phyloP scores from a whole-genome alignment of 2,329 filamentous ascomycete genomes.

The Talaromyces sp. region DNA sequence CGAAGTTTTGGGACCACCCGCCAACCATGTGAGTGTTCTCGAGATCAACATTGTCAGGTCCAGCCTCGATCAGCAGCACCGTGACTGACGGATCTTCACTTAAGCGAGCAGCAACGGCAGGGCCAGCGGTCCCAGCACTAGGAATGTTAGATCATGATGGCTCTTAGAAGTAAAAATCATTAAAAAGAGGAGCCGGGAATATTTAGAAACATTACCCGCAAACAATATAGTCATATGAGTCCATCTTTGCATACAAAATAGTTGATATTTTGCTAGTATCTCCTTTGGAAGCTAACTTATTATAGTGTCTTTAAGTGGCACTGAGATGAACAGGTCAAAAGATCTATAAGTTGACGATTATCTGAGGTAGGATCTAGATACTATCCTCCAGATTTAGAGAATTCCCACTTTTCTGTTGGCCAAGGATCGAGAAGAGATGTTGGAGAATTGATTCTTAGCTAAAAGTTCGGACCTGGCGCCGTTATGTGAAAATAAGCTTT shows the following conservation, averaged over 20 bases:
- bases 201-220: not conserved
- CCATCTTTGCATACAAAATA: not conserved
- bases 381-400: not conserved
- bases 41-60: conserved; percentile 40
- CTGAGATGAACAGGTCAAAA: not conserved
- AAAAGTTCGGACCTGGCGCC: not conserved
- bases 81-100: conserved; percentile 40
- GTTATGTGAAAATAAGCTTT: not conserved
- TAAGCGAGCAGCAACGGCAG: conserved; percentile 45
- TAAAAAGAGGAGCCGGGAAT: not conserved
- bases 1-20: conserved; percentile 41
- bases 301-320: not conserved
- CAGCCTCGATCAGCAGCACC: conserved; percentile 45
- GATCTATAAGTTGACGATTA: not conserved
- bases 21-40: conserved; percentile 45
- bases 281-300: not conserved
- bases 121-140: conserved; percentile 46
- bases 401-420: not conserved
- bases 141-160: not conserved
- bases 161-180: not conserved
- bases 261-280: not conserved
- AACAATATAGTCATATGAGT: not conserved
- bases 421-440: not conserved
- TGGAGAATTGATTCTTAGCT: not conserved
- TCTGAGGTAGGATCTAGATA: not conserved